A percentile compares a stretch with the other conserved stretches of the same genome.
These are phyloP conservation scores for Cercospora sojina DNA, from an alignment of 2,329 filamentous ascomycete species.

Conservation along the genomic window DNA sequence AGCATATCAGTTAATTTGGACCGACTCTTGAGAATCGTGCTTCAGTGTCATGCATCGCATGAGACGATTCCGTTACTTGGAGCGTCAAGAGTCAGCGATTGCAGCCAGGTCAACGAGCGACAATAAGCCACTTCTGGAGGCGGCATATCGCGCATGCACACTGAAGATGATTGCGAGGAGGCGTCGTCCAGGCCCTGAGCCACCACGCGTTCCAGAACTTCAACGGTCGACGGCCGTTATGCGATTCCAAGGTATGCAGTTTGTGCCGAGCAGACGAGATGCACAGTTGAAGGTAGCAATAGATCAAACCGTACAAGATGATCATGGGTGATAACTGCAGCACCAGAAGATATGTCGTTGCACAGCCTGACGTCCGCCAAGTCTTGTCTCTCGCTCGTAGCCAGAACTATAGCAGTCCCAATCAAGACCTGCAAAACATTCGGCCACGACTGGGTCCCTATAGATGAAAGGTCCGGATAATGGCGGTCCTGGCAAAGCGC, in stretches of 20 bases:
- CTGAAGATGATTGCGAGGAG: not conserved
- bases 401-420: not conserved
- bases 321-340: not conserved
- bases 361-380: not conserved
- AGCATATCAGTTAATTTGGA: not conserved
- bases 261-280: not conserved
- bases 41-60: not conserved
- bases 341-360: not conserved
- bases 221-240: not conserved
- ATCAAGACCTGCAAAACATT: not conserved
- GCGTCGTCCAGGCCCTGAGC: not conserved
- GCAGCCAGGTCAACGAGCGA: not conserved
- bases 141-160: not conserved
- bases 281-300: not conserved
- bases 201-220: not conserved
- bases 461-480: not conserved
- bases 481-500: not conserved
- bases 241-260: not conserved
- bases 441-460: not conserved
- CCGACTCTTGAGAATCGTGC: not conserved
- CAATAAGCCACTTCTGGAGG: not conserved
- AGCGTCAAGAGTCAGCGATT: not conserved
- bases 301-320: not conserved
- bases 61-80: not conserved
- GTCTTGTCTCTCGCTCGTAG: not conserved